Evolutionary conservation across 1,139 yeast species (phyloP).

Genomic region (Zygosaccharomyces sapae): DNA sequence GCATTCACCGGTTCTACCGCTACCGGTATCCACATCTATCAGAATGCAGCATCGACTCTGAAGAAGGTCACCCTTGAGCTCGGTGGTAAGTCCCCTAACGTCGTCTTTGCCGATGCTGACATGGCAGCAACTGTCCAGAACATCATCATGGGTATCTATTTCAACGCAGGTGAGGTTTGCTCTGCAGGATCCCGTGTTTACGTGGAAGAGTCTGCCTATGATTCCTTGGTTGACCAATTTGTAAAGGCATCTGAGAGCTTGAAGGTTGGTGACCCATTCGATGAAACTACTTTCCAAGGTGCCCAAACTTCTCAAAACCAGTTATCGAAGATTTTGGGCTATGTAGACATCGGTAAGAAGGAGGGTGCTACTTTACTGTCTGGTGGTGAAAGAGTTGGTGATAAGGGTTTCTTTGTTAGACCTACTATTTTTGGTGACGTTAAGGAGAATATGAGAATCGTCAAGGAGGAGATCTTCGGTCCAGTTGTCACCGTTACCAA

Average conservation of each 20-base stretch:
- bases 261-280: conserved; percentile 59
- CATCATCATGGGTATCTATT: conserved; percentile 45
- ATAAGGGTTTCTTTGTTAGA: conserved; percentile 59
- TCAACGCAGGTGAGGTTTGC: conserved; percentile 65
- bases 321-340: conserved; percentile 52
- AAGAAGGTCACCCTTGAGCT: conserved; percentile 60
- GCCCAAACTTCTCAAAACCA: conserved; percentile 57
- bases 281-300: conserved; percentile 55
- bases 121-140: conserved; percentile 45
- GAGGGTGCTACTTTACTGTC: conserved; percentile 57
- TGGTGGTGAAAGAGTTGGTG: conserved; percentile 55
- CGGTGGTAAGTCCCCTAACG: conserved; percentile 63
- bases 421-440: conserved; percentile 71
- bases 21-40: conserved; percentile 54
- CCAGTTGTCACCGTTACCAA: conserved; percentile 58
- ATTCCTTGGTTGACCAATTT: conserved; percentile 45
- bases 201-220: conserved; percentile 55
- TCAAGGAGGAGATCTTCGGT: conserved; percentile 66
- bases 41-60: conserved; percentile 48
- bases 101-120: conserved; percentile 55
- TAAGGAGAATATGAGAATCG: conserved; percentile 56
- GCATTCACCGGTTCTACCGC: conserved; percentile 64
- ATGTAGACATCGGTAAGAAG: conserved; percentile 52
- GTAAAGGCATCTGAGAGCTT: conserved; percentile 44
- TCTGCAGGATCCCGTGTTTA: conserved; percentile 63